These are phyloP conservation scores for Xanthoceras sorbifolium DNA, from an alignment of 345 rosid genomes.

Conservation along the genomic window DNA sequence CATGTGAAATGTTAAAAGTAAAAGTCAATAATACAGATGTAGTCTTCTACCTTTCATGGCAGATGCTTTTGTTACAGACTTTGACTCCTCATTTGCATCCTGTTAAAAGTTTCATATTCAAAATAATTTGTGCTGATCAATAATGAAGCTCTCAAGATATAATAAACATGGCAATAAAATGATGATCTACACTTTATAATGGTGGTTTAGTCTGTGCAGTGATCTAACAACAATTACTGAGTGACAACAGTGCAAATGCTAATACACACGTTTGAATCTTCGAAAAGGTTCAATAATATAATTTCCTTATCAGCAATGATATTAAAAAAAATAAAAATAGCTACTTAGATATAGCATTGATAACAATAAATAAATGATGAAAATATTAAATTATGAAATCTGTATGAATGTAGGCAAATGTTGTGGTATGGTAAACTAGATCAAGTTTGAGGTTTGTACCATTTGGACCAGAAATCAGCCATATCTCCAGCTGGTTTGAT, in stretches of 20 bases:
- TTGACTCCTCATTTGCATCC: slow-evolving; percentile 97
- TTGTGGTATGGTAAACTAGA: slow-evolving; percentile 1
- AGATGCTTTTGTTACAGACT: slow-evolving; percentile 89
- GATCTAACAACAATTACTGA: not conserved
- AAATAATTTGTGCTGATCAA: not conserved
- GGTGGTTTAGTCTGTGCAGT: not conserved
- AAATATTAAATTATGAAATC: not conserved
- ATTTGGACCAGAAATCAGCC: not conserved
- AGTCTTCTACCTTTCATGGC: slow-evolving; percentile 75
- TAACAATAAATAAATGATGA: slow-evolving; percentile 1
- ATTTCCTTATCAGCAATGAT: not conserved
- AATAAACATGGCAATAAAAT: not conserved
- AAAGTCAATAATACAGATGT: not conserved
- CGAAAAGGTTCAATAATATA: not conserved
- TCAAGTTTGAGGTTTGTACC: not conserved
- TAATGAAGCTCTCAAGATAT: not conserved
- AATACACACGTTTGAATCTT: not conserved
- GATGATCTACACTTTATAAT: not conserved
- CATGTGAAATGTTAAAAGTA: not conserved
- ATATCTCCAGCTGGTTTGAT: not conserved
- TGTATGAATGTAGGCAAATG: not conserved
- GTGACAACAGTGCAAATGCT: not conserved
- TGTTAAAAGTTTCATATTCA: slow-evolving; percentile 28
- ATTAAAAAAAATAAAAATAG: not conserved
- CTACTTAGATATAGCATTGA: not conserved